phyloP scores from a whole-genome alignment of 768 basidiomycete genomes.

The Psilocybe subaeruginosa region DNA sequence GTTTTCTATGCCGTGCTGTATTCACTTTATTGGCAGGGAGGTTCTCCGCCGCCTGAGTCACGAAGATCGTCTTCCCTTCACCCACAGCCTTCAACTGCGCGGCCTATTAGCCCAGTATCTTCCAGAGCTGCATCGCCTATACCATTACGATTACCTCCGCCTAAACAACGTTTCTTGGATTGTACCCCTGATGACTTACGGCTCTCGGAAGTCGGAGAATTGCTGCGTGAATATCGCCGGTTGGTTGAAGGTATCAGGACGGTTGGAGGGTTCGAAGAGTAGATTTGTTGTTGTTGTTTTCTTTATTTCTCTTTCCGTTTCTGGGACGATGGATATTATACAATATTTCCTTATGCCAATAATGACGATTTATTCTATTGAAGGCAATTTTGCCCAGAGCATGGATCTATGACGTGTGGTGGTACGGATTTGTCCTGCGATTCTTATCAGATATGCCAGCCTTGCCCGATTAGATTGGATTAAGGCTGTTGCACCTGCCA shows the following conservation, averaged over 20 bases:
- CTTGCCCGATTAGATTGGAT: neutral
- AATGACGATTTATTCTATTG: neutral
- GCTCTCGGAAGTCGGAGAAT: constrained; percentile 77
- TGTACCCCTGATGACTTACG: constrained; percentile 76
- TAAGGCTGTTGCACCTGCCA: neutral
- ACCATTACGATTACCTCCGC: constrained; percentile 55
- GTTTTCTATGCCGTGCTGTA: neutral
- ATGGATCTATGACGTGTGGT: neutral
- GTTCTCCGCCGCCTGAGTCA: constrained; percentile 34
- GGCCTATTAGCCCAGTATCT: constrained; percentile 18
- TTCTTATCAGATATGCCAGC: constrained; percentile 11
- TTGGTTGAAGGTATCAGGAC: constrained; percentile 70
- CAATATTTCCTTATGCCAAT: neutral
- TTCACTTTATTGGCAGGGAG: constrained; percentile 17
- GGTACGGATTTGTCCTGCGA: neutral
- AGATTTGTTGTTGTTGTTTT: constrained; percentile 3
- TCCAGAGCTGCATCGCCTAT: constrained; percentile 36
- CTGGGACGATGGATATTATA: neutral
- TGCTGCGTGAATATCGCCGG: constrained; percentile 81
- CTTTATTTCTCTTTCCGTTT: neutral
- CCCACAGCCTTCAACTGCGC: constrained; percentile 14
- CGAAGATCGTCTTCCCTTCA: constrained; percentile 43
- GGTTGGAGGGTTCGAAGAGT: constrained; percentile 59
- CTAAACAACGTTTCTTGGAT: constrained; percentile 71
- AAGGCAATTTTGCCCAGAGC: too few relatives aligned